Base-by-base conservation (phyloP, 176 grass and related monocot genomes). In the Pontederia crassipes region DNA sequence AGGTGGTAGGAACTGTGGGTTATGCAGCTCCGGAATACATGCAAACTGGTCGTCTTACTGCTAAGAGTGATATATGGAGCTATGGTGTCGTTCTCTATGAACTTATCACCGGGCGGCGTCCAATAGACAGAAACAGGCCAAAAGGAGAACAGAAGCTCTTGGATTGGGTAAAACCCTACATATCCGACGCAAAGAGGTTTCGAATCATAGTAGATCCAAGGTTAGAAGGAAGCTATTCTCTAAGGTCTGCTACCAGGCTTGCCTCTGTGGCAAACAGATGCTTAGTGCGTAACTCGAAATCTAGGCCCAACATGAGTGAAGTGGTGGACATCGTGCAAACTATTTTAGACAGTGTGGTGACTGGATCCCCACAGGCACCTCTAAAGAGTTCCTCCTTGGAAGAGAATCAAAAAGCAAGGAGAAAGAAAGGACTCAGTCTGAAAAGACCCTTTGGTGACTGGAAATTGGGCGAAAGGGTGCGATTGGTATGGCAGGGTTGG, bases 21-120 rank as follows among this genome's bases (percentile, higher is more conserved):
- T 98, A 98, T 35, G 93, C 93, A 20, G 93, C 93, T 0, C 88
- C 93, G 1, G 93, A 98, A 64, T 98, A 98, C 72, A 81, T 98
- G 14, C 87, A 88, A 53, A 98, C 88, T 15, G 93, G 93, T 18
- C 93, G 81, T 65, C 81, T 98, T 12, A 92, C 84, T 0, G 84
- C 79, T 0, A 98, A 98, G 65, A 92, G 79, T 5, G 93, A 98
- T 49, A 81, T 89, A 62, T 98, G 93, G 93, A 88, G 93, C 72
- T 98, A 89, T 0, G 93, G 93, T 0, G 93, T 98, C 35, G 81
- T 98, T 15, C 87, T 98, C 14, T 98, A 98, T 24, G 93, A 98
- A 68, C 93, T 98, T 47, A 92, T 98, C 62, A 98, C 93, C 0
- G 93, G 93, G 0, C 84, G 88, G 0, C 85, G 79, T 14, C 93